phyloP scores from a whole-genome alignment of 73 alveolate species.

The Durusdinium trenchii region DNA sequence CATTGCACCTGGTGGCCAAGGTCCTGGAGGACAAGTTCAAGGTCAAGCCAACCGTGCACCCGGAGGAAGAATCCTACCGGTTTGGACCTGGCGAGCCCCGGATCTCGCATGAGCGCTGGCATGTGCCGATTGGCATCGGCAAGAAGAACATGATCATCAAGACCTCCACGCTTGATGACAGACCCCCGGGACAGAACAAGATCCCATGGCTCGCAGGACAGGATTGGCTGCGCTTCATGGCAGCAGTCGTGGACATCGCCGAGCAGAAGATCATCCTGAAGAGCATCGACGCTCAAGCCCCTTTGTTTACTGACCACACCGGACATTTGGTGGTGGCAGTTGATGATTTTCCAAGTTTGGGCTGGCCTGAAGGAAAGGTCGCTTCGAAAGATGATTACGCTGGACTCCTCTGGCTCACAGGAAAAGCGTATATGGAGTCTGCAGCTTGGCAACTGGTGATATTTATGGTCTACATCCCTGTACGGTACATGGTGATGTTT shows the following conservation, averaged over 20 bases:
- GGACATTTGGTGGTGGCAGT: constrained; percentile 26
- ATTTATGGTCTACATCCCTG: neutral
- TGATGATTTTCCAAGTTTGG: neutral
- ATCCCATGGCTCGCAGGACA: neutral
- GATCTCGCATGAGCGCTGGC: neutral
- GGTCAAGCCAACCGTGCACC: neutral
- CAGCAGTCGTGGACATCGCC: constrained; percentile 21
- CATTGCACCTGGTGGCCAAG: neutral
- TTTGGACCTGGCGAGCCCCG: constrained; percentile 35
- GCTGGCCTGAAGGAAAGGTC: neutral
- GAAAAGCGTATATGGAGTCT: neutral
- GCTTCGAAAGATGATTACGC: neutral
- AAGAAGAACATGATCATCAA: neutral
- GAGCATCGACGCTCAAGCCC: neutral
- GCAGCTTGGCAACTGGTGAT: neutral
- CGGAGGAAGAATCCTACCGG: constrained; percentile 22
- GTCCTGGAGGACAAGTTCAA: neutral
- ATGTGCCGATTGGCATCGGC: constrained; percentile 23
- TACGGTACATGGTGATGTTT: neutral
- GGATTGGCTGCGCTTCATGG: constrained; percentile 30
- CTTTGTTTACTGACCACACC: neutral
- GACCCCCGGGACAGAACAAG: neutral
- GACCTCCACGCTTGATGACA: neutral
- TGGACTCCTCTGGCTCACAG: neutral
- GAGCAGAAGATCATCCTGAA: neutral